Evolutionary conservation across 352 stramenopile species (phyloP).

Genomic region (Globisporangium recalcitrans): DNA sequence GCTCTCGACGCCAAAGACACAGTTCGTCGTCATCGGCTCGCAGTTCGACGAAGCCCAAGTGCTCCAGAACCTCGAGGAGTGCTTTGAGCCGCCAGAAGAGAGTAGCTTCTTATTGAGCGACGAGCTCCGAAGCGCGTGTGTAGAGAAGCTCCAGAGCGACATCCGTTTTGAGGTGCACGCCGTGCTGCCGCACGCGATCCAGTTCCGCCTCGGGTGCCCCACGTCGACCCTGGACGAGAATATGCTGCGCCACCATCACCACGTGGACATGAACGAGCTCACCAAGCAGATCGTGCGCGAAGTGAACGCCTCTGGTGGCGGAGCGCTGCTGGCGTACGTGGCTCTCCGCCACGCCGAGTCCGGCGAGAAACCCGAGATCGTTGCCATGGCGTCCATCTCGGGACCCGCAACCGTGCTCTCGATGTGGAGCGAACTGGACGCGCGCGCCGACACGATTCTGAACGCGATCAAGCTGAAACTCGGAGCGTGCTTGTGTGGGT

Average conservation of each 20-base stretch:
- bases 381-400: slow-evolving; percentile 38
- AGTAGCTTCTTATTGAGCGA: background rate
- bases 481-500: slow-evolving; percentile 55
- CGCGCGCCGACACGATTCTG: slow-evolving; percentile 38
- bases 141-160: slow-evolving; percentile 34
- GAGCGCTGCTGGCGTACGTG: slow-evolving; percentile 35
- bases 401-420: slow-evolving; percentile 34
- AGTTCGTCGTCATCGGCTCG: slow-evolving; percentile 66
- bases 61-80: slow-evolving; percentile 21
- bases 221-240: slow-evolving; percentile 43
- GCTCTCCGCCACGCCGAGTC: slow-evolving; percentile 10
- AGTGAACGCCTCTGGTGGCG: slow-evolving; percentile 49
- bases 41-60: slow-evolving; percentile 32
- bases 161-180: slow-evolving; percentile 40
- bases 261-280: slow-evolving; percentile 70
- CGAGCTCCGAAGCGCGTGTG: slow-evolving; percentile 12
- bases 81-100: slow-evolving; percentile 6
- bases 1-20: slow-evolving; percentile 54
- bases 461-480: slow-evolving; percentile 51
- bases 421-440: slow-evolving; percentile 54
- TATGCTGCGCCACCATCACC: slow-evolving; percentile 69
- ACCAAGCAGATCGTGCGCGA: slow-evolving; percentile 49
- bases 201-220: slow-evolving; percentile 51
- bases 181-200: slow-evolving; percentile 20
- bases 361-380: slow-evolving; percentile 21